Evolutionary conservation across 345 rosid species (phyloP).

Genomic region (Mallotus nudiflorus): DNA sequence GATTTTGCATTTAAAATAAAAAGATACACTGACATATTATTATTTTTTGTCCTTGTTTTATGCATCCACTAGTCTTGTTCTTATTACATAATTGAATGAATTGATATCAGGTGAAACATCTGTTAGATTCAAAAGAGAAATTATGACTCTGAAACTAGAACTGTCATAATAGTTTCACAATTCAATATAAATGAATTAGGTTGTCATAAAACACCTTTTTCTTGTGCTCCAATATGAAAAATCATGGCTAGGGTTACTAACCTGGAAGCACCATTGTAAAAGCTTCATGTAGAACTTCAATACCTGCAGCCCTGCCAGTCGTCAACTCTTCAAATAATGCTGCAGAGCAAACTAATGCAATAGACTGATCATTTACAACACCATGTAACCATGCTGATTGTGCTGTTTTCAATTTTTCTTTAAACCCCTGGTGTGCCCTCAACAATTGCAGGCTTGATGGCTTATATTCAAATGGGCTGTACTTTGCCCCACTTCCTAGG

Average conservation of each 20-base stretch:
- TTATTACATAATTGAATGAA: too few species aligned
- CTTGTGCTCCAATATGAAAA: not conserved
- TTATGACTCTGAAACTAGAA: not conserved
- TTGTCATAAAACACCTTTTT: not conserved
- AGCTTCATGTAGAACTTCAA: conserved; percentile 65
- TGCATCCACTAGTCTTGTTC: too few species aligned
- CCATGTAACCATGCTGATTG: conserved; percentile 73
- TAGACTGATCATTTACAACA: conserved; percentile 64
- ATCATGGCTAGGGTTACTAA: conserved; percentile 21
- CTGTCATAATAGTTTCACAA: not conserved
- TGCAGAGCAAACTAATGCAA: conserved; percentile 73
- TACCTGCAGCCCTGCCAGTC: conserved; percentile 58
- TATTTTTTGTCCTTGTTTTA: too few species aligned
- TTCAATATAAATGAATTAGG: not conserved
- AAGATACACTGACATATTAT: too few species aligned
- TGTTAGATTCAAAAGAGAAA: not conserved
- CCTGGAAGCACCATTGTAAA: conserved; percentile 88
- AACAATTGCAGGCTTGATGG: conserved; percentile 78
- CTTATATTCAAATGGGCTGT: conserved; percentile 59
- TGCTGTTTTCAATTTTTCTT: conserved; percentile 57
- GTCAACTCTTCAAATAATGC: conserved; percentile 87
- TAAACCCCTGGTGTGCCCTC: conserved; percentile 88
- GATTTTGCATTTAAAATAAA: not conserved
- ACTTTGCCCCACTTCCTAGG: conserved; percentile 69
- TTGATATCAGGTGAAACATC: not conserved